Percentiles rank a stretch among this genome's conserved stretches.
Evolutionary conservation across 2,329 filamentous ascomycete genomes (phyloP).

Genomic region (Paecilomyces dactylethromorphus): DNA sequence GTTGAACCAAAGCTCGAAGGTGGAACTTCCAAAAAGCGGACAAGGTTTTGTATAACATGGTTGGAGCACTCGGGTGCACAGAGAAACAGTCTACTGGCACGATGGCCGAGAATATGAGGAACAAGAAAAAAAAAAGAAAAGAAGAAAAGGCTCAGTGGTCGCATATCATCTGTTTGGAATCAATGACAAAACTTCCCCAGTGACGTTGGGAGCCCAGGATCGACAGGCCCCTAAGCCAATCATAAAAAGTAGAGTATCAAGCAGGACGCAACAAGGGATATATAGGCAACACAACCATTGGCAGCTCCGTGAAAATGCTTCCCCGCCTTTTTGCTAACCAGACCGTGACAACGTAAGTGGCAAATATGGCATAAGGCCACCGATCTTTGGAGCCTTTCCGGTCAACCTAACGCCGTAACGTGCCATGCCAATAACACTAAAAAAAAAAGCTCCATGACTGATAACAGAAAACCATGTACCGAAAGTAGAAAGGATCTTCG

Average conservation of each 20-base stretch:
- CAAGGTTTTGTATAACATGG: neutral
- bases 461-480: neutral
- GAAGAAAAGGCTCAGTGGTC: neutral
- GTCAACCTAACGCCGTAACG: neutral
- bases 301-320: slow-evolving; percentile 1
- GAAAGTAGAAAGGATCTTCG: neutral
- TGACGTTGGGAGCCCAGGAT: neutral
- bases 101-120: neutral
- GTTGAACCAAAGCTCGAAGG: neutral
- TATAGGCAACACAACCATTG: neutral
- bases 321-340: neutral
- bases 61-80: neutral
- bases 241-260: neutral
- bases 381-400: neutral
- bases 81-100: neutral
- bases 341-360: neutral
- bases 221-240: neutral
- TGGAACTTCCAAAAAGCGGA: neutral
- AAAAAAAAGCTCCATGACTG: neutral
- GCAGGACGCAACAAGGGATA: neutral
- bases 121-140: neutral
- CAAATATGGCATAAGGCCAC: neutral
- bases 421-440: neutral
- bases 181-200: neutral
- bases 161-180: neutral